These are phyloP conservation scores for Starmerella geochares DNA, from an alignment of 805 yeast genomes.

Conservation along the genomic window DNA sequence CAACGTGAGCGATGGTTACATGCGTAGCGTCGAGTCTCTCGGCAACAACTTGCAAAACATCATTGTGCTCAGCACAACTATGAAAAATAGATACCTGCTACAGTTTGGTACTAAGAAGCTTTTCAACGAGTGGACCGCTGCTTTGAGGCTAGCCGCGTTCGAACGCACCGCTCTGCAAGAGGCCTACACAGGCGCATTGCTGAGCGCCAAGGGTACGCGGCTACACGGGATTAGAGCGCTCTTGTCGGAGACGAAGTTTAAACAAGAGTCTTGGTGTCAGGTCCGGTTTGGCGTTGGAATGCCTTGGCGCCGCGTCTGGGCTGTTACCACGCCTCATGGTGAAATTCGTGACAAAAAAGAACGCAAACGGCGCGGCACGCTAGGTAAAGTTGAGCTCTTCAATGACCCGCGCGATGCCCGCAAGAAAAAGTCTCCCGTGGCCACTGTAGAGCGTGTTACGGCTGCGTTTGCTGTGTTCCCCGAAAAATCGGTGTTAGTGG, in stretches of 20 bases:
- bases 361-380: constrained; percentile 31
- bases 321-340: constrained; percentile 59
- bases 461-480: constrained; percentile 90
- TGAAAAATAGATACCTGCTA: constrained; percentile 74
- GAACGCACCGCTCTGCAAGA: constrained; percentile 81
- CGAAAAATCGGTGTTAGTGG: constrained; percentile 66
- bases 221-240: constrained; percentile 78
- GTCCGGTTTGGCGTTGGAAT: constrained; percentile 93
- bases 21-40: constrained; percentile 57
- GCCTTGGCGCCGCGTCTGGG: constrained; percentile 95
- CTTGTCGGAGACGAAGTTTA: constrained; percentile 72
- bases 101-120: constrained; percentile 62
- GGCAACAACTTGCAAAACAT: constrained; percentile 65
- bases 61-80: constrained; percentile 81
- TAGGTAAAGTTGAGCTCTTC: constrained; percentile 66
- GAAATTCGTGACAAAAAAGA: constrained; percentile 36
- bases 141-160: constrained; percentile 66
- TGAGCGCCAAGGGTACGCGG: constrained; percentile 82
- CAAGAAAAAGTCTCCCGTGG: constrained; percentile 55
- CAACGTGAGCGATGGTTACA: constrained; percentile 81
- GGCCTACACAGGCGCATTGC: constrained; percentile 90
- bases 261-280: constrained; percentile 88
- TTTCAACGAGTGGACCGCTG: constrained; percentile 68
- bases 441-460: constrained; percentile 57
- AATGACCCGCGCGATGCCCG: constrained; percentile 58